Percentiles rank a stretch among this genome's conserved stretches.
Evolutionary conservation across 495 filamentous ascomycete species (phyloP).

Genomic region (Lindgomyces ingoldianus): DNA sequence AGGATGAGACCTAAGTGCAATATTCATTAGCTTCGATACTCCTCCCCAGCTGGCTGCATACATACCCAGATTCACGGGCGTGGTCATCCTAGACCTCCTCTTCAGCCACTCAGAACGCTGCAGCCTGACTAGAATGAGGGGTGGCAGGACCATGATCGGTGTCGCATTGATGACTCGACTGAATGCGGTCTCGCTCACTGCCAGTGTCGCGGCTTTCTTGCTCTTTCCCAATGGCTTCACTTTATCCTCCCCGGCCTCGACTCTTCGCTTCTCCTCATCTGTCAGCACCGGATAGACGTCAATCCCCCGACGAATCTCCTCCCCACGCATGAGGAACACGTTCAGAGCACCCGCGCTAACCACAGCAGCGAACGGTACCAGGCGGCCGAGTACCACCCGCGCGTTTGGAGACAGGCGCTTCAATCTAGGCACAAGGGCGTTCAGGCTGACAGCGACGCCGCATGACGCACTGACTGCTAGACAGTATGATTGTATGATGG

Average conservation of each 20-base stretch:
- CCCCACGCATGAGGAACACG: slow-evolving; percentile 95
- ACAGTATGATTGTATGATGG: slow-evolving; percentile 84
- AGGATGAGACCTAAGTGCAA: slow-evolving; percentile 62
- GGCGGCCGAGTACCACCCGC: slow-evolving; percentile 69
- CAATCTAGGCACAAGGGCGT: slow-evolving; percentile 81
- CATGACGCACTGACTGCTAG: slow-evolving; percentile 91
- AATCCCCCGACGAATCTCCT: slow-evolving; percentile 90
- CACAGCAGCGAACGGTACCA: slow-evolving; percentile 95
- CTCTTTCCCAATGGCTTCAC: slow-evolving; percentile 76
- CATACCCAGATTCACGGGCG: slow-evolving; percentile 76
- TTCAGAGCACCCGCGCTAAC: slow-evolving; percentile 87
- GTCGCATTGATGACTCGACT: slow-evolving; percentile 88
- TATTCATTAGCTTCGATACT: not conserved
- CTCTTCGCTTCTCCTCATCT: slow-evolving; percentile 55
- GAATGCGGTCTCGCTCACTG: slow-evolving; percentile 88
- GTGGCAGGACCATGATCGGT: slow-evolving; percentile 94
- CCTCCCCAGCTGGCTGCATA: not conserved
- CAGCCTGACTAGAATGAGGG: slow-evolving; percentile 76
- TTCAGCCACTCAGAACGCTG: slow-evolving; percentile 77
- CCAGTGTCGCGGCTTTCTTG: slow-evolving; percentile 79
- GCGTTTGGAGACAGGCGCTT: slow-evolving; percentile 72
- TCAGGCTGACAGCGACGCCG: slow-evolving; percentile 90
- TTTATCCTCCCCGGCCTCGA: slow-evolving; percentile 59
- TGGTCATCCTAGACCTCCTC: slow-evolving; percentile 65
- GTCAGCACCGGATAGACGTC: slow-evolving; percentile 84